phyloP scores from a whole-genome alignment of 2,329 filamentous ascomycete species.

The Colletotrichum acutatum region DNA sequence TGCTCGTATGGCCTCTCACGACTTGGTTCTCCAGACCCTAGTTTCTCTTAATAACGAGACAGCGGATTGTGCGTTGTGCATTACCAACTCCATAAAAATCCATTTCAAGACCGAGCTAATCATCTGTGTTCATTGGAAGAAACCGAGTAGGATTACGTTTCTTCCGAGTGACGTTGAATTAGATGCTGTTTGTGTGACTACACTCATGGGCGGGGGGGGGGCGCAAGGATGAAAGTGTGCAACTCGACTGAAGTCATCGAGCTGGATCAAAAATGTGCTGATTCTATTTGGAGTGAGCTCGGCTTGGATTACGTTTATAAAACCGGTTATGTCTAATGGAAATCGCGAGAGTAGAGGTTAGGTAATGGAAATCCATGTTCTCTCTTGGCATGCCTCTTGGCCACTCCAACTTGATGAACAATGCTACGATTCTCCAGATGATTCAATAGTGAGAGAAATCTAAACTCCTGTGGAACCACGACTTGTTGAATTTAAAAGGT shows the following conservation, averaged over 20 bases:
- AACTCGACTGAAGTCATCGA: background rate
- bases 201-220: background rate
- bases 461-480: background rate
- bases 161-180: background rate
- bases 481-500: background rate
- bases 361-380: slow-evolving; percentile 19
- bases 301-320: slow-evolving; percentile 22
- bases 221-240: background rate
- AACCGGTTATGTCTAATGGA: slow-evolving; percentile 20
- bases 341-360: slow-evolving; percentile 12
- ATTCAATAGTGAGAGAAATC: background rate
- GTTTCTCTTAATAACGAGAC: background rate
- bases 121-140: background rate
- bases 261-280: background rate
- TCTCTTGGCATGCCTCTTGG: slow-evolving; percentile 24
- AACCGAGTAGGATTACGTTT: background rate
- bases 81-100: background rate
- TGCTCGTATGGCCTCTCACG: background rate
- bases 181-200: background rate
- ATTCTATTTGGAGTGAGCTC: background rate
- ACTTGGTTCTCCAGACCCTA: background rate
- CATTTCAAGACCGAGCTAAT: background rate
- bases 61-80: background rate
- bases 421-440: background rate
- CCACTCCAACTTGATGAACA: background rate